Evolutionary conservation across 1,284 basidiomycete species (phyloP), one percentile per base, ranked within the genome.

Genomic region (Melanopsichium pennsylvanicum): DNA sequence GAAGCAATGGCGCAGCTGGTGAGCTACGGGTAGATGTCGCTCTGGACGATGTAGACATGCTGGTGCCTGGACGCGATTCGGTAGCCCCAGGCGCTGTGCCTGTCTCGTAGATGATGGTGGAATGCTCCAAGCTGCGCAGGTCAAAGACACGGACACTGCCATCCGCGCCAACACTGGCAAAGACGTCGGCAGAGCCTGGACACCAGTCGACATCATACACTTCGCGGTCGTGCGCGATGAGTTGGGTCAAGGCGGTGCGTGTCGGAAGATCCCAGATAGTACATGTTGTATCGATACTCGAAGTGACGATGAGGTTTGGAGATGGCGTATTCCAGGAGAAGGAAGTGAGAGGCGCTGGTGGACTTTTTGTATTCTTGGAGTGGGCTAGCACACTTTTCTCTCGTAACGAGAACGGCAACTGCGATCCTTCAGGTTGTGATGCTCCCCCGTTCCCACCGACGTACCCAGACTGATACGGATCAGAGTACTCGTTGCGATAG

Each of bases 191-290:
- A 11, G 92, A 95, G n/a, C 89, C 88, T 2, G 96, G 96, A n/a
- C 97, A 87, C 95, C 96, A 97, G 34, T 92, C 93, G 42, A 95
- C 92, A 78, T 95, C 92, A 82, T 93, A 94, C 6, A 99, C 96
- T 81, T 97, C 96, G 40, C 93, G 88, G 84, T 99, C 96, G 84
- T 99, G 96, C 0, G 96, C 96, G 31, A 84, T 83, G 19, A 83
- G 74, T 82, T 99, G 96, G 1, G 96, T 98, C 76, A 98, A 88
- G 13, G 96, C 95, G n/a, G 90, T 89, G 16, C 89, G 88, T 2
- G 92, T 93, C 72, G 96, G 92, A 78, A 99, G 92, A 81, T 99
- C 96, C 95, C 95, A 83, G 19, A 83, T 81, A 3, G 83, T 83
- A 58, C 83, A 83, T 4, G 83, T 84, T 0, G 81, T 81, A 48